Conservation (phyloP, 169 alveolate species). For the Plasmodium coatneyi region DNA sequence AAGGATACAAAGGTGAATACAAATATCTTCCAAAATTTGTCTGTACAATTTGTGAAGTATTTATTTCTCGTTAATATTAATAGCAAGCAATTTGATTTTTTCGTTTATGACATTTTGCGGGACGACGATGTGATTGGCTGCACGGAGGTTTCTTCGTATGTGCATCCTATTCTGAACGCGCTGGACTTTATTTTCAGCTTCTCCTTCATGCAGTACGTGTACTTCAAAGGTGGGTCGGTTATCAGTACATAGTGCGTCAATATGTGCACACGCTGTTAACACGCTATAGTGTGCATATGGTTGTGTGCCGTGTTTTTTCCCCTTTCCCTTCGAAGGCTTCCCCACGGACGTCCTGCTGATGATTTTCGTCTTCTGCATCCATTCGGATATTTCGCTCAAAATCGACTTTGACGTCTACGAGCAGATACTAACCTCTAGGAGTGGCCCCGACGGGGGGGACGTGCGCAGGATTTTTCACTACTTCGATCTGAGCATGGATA, state of each 20-base stretch:
- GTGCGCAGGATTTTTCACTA: conserved; percentile 13
- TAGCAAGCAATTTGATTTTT: conserved; percentile 1
- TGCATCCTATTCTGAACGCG: conserved; percentile 3
- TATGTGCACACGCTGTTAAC: too few species aligned
- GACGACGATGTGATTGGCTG: conserved; percentile 47
- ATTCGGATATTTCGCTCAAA: conserved; percentile 41
- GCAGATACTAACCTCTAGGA: background rate
- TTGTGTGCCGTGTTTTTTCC: background rate
- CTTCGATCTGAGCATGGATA: conserved; percentile 27
- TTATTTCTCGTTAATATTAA: conserved; percentile 42
- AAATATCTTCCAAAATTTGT: conserved; percentile 35
- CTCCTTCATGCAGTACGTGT: conserved; percentile 24
- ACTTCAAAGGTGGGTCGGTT: conserved; percentile 16
- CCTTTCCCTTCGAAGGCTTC: conserved; percentile 13
- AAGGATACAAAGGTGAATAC: conserved; percentile 27
- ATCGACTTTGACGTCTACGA: conserved; percentile 49
- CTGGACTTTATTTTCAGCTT: conserved; percentile 40
- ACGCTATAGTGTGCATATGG: background rate
- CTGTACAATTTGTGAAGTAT: conserved; percentile 44
- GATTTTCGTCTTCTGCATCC: conserved; percentile 60
- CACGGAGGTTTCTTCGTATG: conserved; percentile 29
- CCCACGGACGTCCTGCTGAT: conserved; percentile 28
- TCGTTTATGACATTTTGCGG: conserved; percentile 35
- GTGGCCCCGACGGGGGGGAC: background rate
- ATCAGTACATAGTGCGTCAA: background rate